Percentiles rank a stretch among this genome's conserved stretches.
Conservation (phyloP, 2,329 filamentous ascomycete species). For the Fusarium sterilihyphosum region DNA sequence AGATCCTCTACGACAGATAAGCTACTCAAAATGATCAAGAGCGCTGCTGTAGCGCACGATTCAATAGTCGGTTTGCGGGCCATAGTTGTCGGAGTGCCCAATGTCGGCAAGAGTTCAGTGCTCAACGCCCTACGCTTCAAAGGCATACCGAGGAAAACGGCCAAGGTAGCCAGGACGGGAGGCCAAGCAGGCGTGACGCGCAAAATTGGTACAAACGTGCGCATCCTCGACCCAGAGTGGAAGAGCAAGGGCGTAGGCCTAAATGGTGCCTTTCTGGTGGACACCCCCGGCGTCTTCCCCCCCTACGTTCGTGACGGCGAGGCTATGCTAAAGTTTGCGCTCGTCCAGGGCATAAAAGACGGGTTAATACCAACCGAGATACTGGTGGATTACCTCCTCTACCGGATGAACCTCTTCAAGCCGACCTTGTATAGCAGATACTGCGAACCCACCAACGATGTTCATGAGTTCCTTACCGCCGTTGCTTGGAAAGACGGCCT, state of each 20-base stretch:
- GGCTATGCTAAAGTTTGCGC: constrained; percentile 93
- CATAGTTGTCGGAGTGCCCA: constrained; percentile 96
- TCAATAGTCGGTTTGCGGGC: constrained; percentile 84
- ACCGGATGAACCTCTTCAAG: constrained; percentile 77
- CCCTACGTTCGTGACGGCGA: constrained; percentile 88
- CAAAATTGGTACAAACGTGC: constrained; percentile 84
- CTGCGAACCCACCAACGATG: constrained; percentile 81
- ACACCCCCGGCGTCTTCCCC: constrained; percentile 95
- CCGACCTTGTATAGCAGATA: constrained; percentile 70
- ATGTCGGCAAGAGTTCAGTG: constrained; percentile 95
- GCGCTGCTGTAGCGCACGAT: constrained; percentile 49
- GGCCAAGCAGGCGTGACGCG: constrained; percentile 90
- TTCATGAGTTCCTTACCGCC: constrained; percentile 74
- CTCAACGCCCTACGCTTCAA: constrained; percentile 82
- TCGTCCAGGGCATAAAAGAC: constrained; percentile 92
- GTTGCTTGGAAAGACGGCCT: constrained; percentile 81
- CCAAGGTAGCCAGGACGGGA: constrained; percentile 83
- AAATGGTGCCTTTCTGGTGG: constrained; percentile 80
- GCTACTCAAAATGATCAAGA: constrained; percentile 53
- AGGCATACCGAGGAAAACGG: constrained; percentile 60
- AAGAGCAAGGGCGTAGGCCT: constrained; percentile 56
- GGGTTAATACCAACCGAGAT: constrained; percentile 81
- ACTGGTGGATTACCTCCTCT: constrained; percentile 91
- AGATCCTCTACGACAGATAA: constrained; percentile 46
- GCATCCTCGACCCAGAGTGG: constrained; percentile 66